Evolutionary conservation across 768 basidiomycete species (phyloP), one percentile per base, ranked within the genome.

Genomic region (Tulasnella sp.): DNA sequence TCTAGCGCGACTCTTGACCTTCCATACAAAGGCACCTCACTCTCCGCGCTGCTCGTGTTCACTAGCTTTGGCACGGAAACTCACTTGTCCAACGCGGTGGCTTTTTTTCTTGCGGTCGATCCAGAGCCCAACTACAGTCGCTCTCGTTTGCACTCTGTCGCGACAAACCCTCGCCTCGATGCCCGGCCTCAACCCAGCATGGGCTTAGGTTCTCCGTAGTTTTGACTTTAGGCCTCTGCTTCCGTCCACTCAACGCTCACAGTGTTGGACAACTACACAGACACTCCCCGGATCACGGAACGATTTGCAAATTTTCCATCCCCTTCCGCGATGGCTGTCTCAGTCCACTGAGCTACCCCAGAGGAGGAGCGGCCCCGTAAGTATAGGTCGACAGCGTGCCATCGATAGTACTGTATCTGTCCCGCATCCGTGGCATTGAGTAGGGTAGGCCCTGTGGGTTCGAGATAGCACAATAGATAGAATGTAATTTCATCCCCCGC

Each of bases 401-500:
- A 64, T 64, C 58, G 58, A 64, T 64, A 64, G 58, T 64, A 64
- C 58, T 64, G 58, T 64, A 64, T 64, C 58, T 64, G 58, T 64
- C 25, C 58, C 58, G 58, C 58, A 64, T 64, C 58, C 58, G 58
- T 34, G 58, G 58, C 29, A 64, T 34, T 9, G 31, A 11, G 25
- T 2, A 49, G 49, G 49, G 49, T 49, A 25, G 58, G 42, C 42
- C 42, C 9, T 64, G 31, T 15, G 58, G 29, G 58, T 64, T 64
- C 29, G 58, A 25, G 58, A 64, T 64, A 64, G 58, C 58, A 29
- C 58, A 64, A 64, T 64, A 64, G 29, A 64, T 31, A 29, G 29
- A 64, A 64, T 64, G 11, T 12, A 64, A n/a, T 25, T 64, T 64
- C 58, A 64, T 64, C 58, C 58, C 58, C 58, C 58, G 15, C 58